A percentile compares a stretch with the other conserved stretches of the same genome.
Conservation (phyloP, 129 eudicot species). For the Arctium minus region DNA sequence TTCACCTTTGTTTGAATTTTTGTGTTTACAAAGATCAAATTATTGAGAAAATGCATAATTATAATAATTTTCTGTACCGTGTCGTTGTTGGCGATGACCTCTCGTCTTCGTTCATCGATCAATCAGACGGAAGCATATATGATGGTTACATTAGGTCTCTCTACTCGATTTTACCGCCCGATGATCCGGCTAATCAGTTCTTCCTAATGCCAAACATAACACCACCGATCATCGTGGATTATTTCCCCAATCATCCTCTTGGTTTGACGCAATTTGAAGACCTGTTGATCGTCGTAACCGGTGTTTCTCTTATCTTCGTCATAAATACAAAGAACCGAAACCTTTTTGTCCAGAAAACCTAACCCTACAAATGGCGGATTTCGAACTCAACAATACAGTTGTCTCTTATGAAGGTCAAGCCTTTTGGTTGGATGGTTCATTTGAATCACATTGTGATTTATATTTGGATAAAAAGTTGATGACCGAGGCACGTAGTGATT, state of each 20-base stretch:
- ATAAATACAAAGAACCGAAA: slow-evolving; percentile 34
- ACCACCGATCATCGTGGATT: background rate
- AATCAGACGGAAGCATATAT: background rate
- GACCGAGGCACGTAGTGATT: no score
- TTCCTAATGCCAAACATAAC: background rate
- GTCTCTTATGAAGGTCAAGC: slow-evolving; percentile 7
- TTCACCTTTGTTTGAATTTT: background rate
- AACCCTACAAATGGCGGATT: slow-evolving; percentile 44
- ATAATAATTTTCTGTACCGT: background rate
- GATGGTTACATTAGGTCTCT: background rate
- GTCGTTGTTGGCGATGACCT: background rate
- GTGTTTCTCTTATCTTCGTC: slow-evolving; percentile 40
- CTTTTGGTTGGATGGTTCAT: no score
- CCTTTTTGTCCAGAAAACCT: slow-evolving; percentile 56
- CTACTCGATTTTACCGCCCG: background rate
- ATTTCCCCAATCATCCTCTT: background rate
- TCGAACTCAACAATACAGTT: slow-evolving; percentile 33
- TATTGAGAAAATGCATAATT: background rate
- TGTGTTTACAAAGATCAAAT: background rate
- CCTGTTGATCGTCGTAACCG: slow-evolving; percentile 23
- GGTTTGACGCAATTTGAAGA: slow-evolving; percentile 28
- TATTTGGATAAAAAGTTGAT: no score
- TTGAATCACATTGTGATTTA: no score
- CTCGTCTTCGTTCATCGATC: background rate
- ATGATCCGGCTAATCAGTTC: background rate